Percentiles rank a stretch among this genome's conserved stretches.
These are phyloP conservation scores for Wickerhamomyces rabaulensis DNA, from an alignment of 805 yeast genomes.

Conservation along the genomic window DNA sequence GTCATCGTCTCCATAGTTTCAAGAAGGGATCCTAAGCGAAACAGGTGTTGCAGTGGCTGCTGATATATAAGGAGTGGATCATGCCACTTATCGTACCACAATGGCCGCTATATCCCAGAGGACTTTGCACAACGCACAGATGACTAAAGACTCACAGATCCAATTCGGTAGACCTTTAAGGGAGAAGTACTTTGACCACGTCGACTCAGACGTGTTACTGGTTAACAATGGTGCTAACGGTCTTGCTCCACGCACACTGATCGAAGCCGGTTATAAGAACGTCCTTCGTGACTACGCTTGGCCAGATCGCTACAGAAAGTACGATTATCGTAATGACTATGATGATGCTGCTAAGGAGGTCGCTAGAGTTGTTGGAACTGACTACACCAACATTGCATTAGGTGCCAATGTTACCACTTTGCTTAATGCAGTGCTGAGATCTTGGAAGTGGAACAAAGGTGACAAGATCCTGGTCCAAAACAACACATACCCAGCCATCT, in stretches of 20 bases:
- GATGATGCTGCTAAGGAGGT: conserved; percentile 30
- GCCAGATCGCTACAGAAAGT: conserved; percentile 42
- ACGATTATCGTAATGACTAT: conserved; percentile 25
- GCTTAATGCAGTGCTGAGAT: conserved; percentile 47
- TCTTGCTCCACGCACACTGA: conserved; percentile 40
- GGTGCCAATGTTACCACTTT: conserved; percentile 54
- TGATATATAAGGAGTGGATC: too few species aligned
- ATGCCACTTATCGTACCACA: too few species aligned
- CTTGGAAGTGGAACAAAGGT: conserved; percentile 37
- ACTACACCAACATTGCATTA: conserved; percentile 41
- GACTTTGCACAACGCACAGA: too few species aligned
- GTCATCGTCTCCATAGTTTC: too few species aligned
- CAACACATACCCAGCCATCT: conserved; percentile 9
- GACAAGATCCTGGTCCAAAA: conserved; percentile 37
- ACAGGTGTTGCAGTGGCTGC: too few species aligned
- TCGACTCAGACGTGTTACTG: conserved; percentile 33
- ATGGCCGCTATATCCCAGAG: too few species aligned
- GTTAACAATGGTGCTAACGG: conserved; percentile 65
- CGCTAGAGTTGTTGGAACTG: conserved; percentile 40
- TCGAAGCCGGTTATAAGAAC: conserved; percentile 29
- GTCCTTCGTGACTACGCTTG: conserved; percentile 24
- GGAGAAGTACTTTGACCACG: conserved; percentile 28
- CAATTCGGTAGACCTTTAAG: conserved; percentile 3
- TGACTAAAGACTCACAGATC: conserved; percentile 1
- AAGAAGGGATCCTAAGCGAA: too few species aligned